Evolutionary conservation across 371 early-diverging fungal species (phyloP).

Genomic region (Mycotypha africana): DNA sequence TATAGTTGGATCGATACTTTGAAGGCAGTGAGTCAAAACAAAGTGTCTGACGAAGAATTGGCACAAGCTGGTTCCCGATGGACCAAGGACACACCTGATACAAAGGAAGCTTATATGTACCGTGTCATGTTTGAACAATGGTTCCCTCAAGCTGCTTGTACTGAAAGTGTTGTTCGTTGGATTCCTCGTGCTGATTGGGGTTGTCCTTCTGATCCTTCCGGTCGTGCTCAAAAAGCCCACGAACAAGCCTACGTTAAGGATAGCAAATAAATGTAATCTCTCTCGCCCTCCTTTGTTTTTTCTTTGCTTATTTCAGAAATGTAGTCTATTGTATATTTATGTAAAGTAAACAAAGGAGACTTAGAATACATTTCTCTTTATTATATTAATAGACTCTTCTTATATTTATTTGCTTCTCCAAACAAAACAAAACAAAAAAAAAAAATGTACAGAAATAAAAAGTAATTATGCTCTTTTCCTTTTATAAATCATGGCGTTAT

Average conservation of each 20-base stretch:
- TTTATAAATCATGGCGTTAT: too few species aligned
- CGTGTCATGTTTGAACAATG: slow-evolving; percentile 86
- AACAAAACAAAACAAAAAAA: too few species aligned
- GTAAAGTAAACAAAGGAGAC: too few species aligned
- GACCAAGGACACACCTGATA: slow-evolving; percentile 86
- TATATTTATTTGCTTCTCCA: too few species aligned
- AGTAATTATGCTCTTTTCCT: too few species aligned
- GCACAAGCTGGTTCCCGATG: slow-evolving; percentile 66
- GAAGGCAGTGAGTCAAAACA: slow-evolving; percentile 62
- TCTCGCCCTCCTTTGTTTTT: too few species aligned
- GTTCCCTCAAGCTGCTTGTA: slow-evolving; percentile 89
- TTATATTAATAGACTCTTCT: too few species aligned
- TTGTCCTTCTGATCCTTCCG: slow-evolving; percentile 94
- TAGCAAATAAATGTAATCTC: too few species aligned
- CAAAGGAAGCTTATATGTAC: slow-evolving; percentile 96
- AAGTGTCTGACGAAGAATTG: slow-evolving; percentile 75
- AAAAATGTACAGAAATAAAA: too few species aligned
- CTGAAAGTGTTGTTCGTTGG: slow-evolving; percentile 90
- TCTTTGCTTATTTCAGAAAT: too few species aligned
- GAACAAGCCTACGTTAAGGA: slow-evolving; percentile 55
- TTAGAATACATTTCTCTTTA: too few species aligned
- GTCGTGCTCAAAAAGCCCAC: slow-evolving; percentile 93
- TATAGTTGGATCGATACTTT: slow-evolving; percentile 95
- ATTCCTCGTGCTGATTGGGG: slow-evolving; percentile 96
- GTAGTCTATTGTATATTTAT: too few species aligned